Evolutionary conservation across 164 flowering plant species (phyloP).

Genomic region (Echeveria elegans): DNA sequence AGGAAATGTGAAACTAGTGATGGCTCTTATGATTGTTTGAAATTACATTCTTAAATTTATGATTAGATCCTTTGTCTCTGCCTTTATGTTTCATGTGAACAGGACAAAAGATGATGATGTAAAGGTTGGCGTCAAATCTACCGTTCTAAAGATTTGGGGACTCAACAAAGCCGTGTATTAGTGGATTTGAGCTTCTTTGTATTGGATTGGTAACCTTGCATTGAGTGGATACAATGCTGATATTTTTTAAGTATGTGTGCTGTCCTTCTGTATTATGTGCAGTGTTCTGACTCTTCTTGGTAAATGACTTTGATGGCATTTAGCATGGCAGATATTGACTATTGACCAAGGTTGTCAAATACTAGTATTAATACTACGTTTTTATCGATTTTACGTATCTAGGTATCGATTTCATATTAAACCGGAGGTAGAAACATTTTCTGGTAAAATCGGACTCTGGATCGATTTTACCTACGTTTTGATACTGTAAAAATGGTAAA

Average conservation of each 20-base stretch:
- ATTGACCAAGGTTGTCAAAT: constrained; percentile 72
- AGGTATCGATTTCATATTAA: too few relatives aligned
- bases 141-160: constrained; percentile 90
- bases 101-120: constrained; percentile 98
- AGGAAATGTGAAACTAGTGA: too few relatives aligned
- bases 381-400: too few relatives aligned
- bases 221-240: constrained; percentile 77
- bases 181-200: constrained; percentile 67
- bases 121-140: constrained; percentile 93
- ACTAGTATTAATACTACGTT: too few relatives aligned
- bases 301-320: too few relatives aligned
- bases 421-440: too few relatives aligned
- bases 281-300: neutral
- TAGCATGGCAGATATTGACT: constrained; percentile 83
- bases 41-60: too few relatives aligned
- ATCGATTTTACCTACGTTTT: too few relatives aligned
- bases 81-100: constrained; percentile 12
- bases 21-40: neutral
- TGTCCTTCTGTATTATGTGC: neutral
- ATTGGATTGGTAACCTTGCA: constrained; percentile 64
- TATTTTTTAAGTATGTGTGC: constrained; percentile 31
- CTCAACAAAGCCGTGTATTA: constrained; percentile 65
- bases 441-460: too few relatives aligned
- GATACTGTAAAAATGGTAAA: too few relatives aligned
- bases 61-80: neutral